Evolutionary conservation across 208 protist genomes (phyloP), one percentile per base, ranked within the genome.

Genomic region (Acanthamoeba triangularis): DNA sequence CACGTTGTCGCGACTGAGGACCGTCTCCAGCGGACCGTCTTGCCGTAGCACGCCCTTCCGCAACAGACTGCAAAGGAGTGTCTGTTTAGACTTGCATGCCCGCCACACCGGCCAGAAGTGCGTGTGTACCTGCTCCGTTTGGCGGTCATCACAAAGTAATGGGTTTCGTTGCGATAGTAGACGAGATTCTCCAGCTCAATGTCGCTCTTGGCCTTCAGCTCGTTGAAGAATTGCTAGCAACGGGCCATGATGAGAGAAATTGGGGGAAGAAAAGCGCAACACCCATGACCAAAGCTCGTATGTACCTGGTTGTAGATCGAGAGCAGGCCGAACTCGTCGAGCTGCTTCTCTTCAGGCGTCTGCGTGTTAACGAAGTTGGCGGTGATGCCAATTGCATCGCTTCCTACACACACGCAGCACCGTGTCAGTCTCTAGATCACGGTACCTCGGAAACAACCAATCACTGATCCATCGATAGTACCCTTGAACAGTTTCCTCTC

Each of bases 81-180:
- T 6, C 3, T 47, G 41, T 47, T 47, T 47, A 47, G 41, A 47
- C 3, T 47, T 47, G 41, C 41, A 47, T 47, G 41, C 41, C 3
- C 41, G 41, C 41, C 41, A 47, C 37, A 41, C 37, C 37, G 37
- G 3, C 41, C 0, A 6, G 41, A 47, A 11, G 41, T 47, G 41
- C 8, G 41, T 4, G 41, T 47, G 44, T 49, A 63, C 56, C 56
- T 69, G n/a, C 41, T 35, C 6, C 47, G n/a, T 18, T 54, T 95
- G 59, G 94, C 94, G 5, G 94, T 95, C 94, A 95, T 95, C 47
- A 95, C 94, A 20, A 95, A 95, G 52, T 95, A 95, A 30, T 95
- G 94, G 25, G 94, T 95, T n/a, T 95, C 82, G 20, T n/a, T n/a
- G 30, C 94, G 41, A 33, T 95, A 95, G 59, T 95, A 95, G 44